Conservation (phyloP, 2,329 filamentous ascomycete species). For the Nemania sp. region DNA sequence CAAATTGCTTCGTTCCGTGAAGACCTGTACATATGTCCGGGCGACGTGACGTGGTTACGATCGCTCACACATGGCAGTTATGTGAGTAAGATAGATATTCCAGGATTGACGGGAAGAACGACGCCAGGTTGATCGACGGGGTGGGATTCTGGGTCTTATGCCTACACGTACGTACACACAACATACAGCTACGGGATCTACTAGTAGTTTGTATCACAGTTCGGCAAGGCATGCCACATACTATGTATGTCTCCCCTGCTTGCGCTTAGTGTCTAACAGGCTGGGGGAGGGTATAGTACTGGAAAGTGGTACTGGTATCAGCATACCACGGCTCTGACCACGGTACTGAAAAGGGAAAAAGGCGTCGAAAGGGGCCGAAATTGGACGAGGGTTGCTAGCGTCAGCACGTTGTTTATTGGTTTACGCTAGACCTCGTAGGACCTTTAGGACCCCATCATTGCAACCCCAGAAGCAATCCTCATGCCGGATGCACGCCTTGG, state of each 20-base stretch:
- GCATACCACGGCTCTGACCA: neutral
- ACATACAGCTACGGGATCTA: neutral
- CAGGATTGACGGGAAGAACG: neutral
- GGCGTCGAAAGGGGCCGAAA: conserved; percentile 15
- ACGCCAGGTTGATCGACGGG: conserved; percentile 2
- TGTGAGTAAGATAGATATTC: neutral
- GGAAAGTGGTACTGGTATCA: neutral
- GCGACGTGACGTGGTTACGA: neutral
- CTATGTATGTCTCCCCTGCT: neutral
- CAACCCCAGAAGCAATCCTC: conserved; percentile 13
- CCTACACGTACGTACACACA: neutral
- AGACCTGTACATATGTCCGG: neutral
- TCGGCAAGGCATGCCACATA: neutral
- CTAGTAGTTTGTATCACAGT: neutral
- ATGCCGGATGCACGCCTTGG: neutral
- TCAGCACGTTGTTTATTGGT: conserved; percentile 26
- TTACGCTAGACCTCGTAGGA: neutral
- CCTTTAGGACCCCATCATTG: conserved; percentile 1
- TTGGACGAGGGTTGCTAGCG: conserved; percentile 11
- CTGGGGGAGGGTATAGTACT: conserved; percentile 9
- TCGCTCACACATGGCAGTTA: neutral
- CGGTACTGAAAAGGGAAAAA: conserved; percentile 7
- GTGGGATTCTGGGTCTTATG: conserved; percentile 20
- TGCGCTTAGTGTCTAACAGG: neutral
- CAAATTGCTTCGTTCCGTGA: neutral